These are phyloP conservation scores for Mariannaea sp. DNA, from an alignment of 2,329 filamentous ascomycete species.

Conservation along the genomic window DNA sequence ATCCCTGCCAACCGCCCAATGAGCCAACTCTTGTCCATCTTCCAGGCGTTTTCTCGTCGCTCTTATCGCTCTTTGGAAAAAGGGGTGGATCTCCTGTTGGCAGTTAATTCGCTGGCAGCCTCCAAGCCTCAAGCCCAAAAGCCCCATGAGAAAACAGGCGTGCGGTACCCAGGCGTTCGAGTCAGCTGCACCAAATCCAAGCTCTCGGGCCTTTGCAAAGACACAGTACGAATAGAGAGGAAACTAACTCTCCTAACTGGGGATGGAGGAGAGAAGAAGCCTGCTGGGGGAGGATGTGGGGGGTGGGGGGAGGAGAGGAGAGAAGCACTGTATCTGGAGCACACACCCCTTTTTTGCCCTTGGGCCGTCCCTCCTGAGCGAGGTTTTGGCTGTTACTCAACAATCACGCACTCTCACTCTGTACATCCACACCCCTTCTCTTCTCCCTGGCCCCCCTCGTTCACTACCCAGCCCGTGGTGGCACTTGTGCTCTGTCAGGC, in stretches of 20 bases:
- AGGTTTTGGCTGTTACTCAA: no score
- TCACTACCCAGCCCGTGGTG: not conserved
- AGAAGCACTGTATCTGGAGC: no score
- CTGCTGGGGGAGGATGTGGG: no score
- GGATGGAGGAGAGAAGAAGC: no score
- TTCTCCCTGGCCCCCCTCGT: constrained; percentile 5
- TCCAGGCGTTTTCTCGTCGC: not conserved
- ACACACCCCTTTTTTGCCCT: no score
- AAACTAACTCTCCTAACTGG: no score
- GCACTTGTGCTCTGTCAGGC: not conserved
- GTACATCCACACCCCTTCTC: not conserved
- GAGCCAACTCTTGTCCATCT: constrained; percentile 17
- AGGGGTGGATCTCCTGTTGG: constrained; percentile 7
- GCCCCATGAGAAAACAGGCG: constrained; percentile 18
- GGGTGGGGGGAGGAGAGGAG: no score
- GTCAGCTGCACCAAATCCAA: constrained; percentile 37
- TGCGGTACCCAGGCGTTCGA: constrained; percentile 29
- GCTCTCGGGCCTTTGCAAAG: constrained; percentile 33
- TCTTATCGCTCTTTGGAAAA: not conserved
- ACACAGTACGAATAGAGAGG: not conserved
- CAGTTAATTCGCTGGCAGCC: constrained; percentile 20
- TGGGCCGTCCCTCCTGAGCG: no score
- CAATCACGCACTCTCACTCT: no score
- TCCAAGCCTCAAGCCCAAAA: constrained; percentile 5
- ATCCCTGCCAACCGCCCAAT: constrained; percentile 21